Base-by-base conservation (phyloP, 805 yeast species). In the Yamadazyma phyllophila region DNA sequence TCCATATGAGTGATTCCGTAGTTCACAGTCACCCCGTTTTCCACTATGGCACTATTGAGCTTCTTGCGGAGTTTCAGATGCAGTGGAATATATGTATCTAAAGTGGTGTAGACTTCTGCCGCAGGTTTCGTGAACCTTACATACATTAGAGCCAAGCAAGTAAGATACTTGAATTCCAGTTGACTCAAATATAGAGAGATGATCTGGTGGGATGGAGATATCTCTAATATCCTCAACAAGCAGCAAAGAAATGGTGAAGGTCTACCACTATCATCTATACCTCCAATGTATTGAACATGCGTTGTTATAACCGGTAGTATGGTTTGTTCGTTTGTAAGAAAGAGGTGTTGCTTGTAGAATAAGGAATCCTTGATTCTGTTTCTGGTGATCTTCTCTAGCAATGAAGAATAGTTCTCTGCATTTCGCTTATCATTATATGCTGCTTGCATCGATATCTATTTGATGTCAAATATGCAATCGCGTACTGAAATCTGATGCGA, bases 201-300 rank as follows among this genome's bases (percentile, higher is more conserved):
- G 4, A 88, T 78, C 4, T 80, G 86, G 9, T 58, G 56, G 1
- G 74, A 55, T 0, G 97, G 97, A 50, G 80, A 80, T 13, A 94
- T 63, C 61, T 92, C 96, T 4, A 91, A 70, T 47, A 92, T 60
- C 51, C 92, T 81, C 57, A 88, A 79, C 29, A 89, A 62, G 37
- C 96, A 72, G 57, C 96, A 83, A n/a, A 88, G 59, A 54, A 88
- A 89, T 11, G 82, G 83, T 13, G 85, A 71, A 0, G 95, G 94
- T 49, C 80, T 64, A 27, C 81, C 80, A 16, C 66, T 68, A 12
- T 73, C 66, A 41, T 76, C 78, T n/a, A 77, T 65, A 0, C 86
- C 83, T 0, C 88, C 92, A 4, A 88, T 62, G 41, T 70, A 69
- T 8, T 72, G 50, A 17, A 71, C 71, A 9, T 69, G 64, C 11